These are phyloP conservation scores for Backusella mclennaniae DNA, from an alignment of 192 early-diverging fungal genomes.

Conservation along the genomic window DNA sequence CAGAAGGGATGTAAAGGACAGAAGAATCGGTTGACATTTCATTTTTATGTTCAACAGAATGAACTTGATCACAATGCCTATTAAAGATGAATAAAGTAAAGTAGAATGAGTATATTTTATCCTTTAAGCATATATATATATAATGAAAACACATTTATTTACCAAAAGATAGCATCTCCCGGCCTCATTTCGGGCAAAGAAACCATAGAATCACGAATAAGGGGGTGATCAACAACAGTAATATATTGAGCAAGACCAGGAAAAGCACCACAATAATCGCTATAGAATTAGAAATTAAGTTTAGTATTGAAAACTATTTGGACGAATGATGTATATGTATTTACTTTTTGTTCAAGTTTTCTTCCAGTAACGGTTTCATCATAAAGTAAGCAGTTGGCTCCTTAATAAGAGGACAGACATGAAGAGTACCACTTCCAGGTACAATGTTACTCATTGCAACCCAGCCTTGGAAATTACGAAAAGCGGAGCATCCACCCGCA, in stretches of 20 bases:
- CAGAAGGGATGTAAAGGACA: constrained; percentile 33
- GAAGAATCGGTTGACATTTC: constrained; percentile 24
- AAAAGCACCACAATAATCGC: constrained; percentile 23
- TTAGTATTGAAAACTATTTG: background rate
- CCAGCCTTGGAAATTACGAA: constrained; percentile 37
- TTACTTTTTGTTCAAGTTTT: constrained; percentile 19
- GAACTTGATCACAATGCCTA: constrained; percentile 27
- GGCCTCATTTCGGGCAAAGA: constrained; percentile 21
- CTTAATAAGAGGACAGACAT: constrained; percentile 29
- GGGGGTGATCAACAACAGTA: constrained; percentile 18
- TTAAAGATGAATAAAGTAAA: background rate
- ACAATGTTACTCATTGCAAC: constrained; percentile 20
- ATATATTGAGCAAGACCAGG: constrained; percentile 20
- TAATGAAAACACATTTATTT: background rate
- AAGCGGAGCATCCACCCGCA: constrained; percentile 23
- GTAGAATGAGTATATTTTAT: background rate
- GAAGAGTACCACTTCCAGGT: constrained; percentile 23
- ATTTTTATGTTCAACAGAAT: constrained; percentile 25
- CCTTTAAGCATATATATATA: background rate
- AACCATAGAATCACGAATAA: constrained; percentile 28
- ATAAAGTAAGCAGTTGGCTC: constrained; percentile 29
- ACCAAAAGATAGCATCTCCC: constrained; percentile 39
- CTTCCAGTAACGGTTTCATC: constrained; percentile 24
- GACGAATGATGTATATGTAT: background rate
- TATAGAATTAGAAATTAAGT: background rate